Evolutionary conservation across 2,329 filamentous ascomycete genomes (phyloP), one percentile per base, ranked within the genome.

Genomic region (Daldinia eschscholtzii): DNA sequence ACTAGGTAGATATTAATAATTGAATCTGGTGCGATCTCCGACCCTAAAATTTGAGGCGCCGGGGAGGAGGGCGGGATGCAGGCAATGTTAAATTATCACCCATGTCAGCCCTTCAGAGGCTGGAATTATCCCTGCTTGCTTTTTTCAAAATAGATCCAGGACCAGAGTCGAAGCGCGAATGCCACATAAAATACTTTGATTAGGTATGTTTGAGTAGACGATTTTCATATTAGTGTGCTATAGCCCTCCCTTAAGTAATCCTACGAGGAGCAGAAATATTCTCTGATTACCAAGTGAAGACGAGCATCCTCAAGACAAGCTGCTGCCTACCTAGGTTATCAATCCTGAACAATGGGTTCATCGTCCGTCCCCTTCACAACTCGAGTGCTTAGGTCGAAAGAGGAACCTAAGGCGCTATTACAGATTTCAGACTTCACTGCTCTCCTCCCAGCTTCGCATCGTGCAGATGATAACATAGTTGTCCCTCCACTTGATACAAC

Each of bases 361-460:
- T 41, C 20, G 13, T n/a, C 65, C 15, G n/a, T 64, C 5, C 70
- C 70, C 26, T 72, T 74, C 50, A 71, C 64, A 7, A 64, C 61
- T 39, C 66, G 58, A 23, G 68, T 65, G 23, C 67, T 72, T 23
- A 33, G 12, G 28, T 53, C 61, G 13, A 56, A 46, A 61, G 46
- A n/a, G 4, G 39, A 58, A 23, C 41, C 28, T 57, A 26, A n/a
- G 50, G 39, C 44, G 6, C 15, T 44, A 20, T 18, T 30, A 20
- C 37, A 60, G 2, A 15, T 30, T 7, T 48, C 52, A 59, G 67
- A 70, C 30, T 71, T 75, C 56, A 42, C 53, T 18, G 33, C 52
- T 61, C 61, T 77, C 18, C 70, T 79, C 42, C 78, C 79, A 6
- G 77, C 79, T 18, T 72, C 78, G 7, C 70, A 70, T 66, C 78